These are phyloP conservation scores for Saitoella complicata DNA, from an alignment of 805 yeast genomes.

Conservation along the genomic window DNA sequence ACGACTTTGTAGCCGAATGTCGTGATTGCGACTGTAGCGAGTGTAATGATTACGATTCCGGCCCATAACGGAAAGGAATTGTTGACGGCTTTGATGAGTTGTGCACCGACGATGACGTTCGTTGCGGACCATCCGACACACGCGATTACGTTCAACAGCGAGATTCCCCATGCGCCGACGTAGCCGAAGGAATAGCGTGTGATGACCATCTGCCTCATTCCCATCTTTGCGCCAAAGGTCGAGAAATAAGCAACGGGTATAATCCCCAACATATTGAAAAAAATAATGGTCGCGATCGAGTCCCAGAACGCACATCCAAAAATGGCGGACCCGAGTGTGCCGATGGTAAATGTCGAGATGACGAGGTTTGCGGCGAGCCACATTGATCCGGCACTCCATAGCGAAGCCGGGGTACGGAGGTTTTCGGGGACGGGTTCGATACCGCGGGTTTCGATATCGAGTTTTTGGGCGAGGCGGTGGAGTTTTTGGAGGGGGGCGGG, in stretches of 20 bases:
- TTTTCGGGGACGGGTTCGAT: slow-evolving; percentile 68
- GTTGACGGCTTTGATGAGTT: slow-evolving; percentile 63
- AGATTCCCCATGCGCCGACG: slow-evolving; percentile 47
- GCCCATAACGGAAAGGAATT: slow-evolving; percentile 73
- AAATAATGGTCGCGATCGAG: slow-evolving; percentile 45
- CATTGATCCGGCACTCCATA: slow-evolving; percentile 64
- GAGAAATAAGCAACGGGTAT: slow-evolving; percentile 72
- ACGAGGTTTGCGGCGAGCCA: slow-evolving; percentile 87
- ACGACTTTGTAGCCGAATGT: slow-evolving; percentile 73
- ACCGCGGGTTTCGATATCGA: slow-evolving; percentile 44
- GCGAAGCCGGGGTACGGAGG: slow-evolving; percentile 51
- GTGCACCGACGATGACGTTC: slow-evolving; percentile 79
- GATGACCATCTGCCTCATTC: slow-evolving; percentile 75
- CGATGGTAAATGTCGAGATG: slow-evolving; percentile 65
- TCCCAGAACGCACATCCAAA: slow-evolving; percentile 64
- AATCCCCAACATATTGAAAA: slow-evolving; percentile 59
- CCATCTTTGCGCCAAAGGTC: slow-evolving; percentile 65
- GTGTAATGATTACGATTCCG: slow-evolving; percentile 59
- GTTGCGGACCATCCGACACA: slow-evolving; percentile 95
- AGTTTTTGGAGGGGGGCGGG: background rate
- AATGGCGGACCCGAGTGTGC: slow-evolving; percentile 49
- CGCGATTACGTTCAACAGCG: slow-evolving; percentile 61
- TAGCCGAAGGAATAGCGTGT: slow-evolving; percentile 69
- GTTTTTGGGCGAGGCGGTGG: background rate
- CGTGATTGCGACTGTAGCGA: slow-evolving; percentile 51